Percentiles rank a stretch among this genome's conserved stretches.
These are phyloP conservation scores for Pseudozyma tsukubaensis DNA, from an alignment of 1,284 basidiomycete species.

Conservation along the genomic window DNA sequence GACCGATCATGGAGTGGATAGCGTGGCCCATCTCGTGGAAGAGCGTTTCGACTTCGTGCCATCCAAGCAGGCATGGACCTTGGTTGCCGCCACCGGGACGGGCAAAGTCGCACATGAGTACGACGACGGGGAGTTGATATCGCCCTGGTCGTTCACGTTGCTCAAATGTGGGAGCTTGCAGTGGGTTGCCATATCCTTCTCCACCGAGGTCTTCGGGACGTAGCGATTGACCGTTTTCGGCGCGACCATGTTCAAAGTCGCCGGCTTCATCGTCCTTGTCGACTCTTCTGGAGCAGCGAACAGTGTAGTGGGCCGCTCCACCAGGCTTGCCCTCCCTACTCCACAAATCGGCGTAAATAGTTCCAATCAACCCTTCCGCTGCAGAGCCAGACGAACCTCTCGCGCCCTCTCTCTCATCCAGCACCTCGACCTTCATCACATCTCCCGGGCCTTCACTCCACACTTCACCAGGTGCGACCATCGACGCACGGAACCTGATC, in stretches of 20 bases:
- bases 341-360: slow-evolving; percentile 94
- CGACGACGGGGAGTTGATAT: slow-evolving; percentile 90
- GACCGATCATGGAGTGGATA: slow-evolving; percentile 99
- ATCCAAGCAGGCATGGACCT: slow-evolving; percentile 82
- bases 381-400: slow-evolving; percentile 4
- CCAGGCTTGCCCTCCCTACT: slow-evolving; percentile 84
- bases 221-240: slow-evolving; percentile 65
- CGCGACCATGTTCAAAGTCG: slow-evolving; percentile 74
- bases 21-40: slow-evolving; percentile 99
- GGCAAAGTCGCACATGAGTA: slow-evolving; percentile 88
- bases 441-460: slow-evolving; percentile 78
- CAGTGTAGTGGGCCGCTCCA: slow-evolving; percentile 96
- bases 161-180: slow-evolving; percentile 53
- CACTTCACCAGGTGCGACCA: slow-evolving; percentile 77
- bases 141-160: slow-evolving; percentile 71
- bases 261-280: slow-evolving; percentile 85
- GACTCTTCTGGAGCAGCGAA: slow-evolving; percentile 89
- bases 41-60: slow-evolving; percentile 93
- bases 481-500: slow-evolving; percentile 58
- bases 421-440: slow-evolving; percentile 90
- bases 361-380: slow-evolving; percentile 78
- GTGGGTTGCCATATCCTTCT: slow-evolving; percentile 44
- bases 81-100: slow-evolving; percentile 75
- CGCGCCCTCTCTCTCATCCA: slow-evolving; percentile 82
- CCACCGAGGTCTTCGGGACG: slow-evolving; percentile 29